Evolutionary conservation across 2,329 filamentous ascomycete genomes (phyloP).

Genomic region (Venturia carpophila): DNA sequence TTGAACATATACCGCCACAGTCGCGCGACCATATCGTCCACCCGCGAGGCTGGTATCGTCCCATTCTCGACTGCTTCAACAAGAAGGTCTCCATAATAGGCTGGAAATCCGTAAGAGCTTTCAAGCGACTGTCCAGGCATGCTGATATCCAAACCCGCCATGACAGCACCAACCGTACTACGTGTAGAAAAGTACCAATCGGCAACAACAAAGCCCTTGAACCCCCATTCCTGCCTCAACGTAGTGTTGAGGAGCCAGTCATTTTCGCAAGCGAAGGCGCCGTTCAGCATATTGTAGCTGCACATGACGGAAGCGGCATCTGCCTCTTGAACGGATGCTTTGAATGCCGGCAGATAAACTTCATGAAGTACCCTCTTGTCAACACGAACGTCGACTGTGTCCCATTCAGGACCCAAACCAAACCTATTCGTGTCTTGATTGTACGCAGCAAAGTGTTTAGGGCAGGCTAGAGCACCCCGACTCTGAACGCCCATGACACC

Average conservation of each 20-base stretch:
- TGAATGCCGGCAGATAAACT: constrained; percentile 14
- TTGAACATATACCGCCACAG: not conserved
- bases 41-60: not conserved
- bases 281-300: constrained; percentile 14
- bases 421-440: not conserved
- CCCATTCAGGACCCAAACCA: not conserved
- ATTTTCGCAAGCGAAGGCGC: not conserved
- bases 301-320: constrained; percentile 9
- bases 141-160: not conserved
- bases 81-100: not conserved
- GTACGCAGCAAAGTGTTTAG: constrained; percentile 24
- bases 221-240: constrained; percentile 63
- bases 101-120: not conserved
- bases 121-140: not conserved
- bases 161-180: not conserved
- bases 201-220: constrained; percentile 58
- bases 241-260: constrained; percentile 28
- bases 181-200: constrained; percentile 48
- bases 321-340: constrained; percentile 10
- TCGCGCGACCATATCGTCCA: not conserved
- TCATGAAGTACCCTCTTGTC: constrained; percentile 3
- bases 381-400: not conserved
- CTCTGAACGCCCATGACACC: constrained; percentile 14
- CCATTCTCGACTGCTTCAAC: not conserved
- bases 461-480: not conserved